Conservation (phyloP, 495 filamentous ascomycete genomes). For the Penicillium cataractarum region DNA sequence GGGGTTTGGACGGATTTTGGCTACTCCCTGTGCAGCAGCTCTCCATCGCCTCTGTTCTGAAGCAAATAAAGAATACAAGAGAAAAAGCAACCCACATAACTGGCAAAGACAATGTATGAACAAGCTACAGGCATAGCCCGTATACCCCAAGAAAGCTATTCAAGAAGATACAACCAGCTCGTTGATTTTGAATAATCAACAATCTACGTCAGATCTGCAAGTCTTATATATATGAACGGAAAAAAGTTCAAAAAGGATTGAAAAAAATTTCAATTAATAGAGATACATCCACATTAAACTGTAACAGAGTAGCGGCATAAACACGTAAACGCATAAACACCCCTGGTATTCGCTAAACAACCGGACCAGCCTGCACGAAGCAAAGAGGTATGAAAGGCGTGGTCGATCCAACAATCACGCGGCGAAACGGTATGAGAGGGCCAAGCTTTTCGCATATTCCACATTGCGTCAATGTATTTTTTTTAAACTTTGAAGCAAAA, state of each 20-base stretch:
- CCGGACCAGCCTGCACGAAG: slow-evolving; percentile 12
- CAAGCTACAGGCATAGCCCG: no score
- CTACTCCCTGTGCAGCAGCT: no score
- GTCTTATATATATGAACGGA: background rate
- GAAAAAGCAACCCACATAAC: no score
- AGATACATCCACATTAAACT: slow-evolving; percentile 21
- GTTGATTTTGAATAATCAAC: no score
- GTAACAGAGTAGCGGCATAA: slow-evolving; percentile 13
- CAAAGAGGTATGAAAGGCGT: slow-evolving; percentile 2
- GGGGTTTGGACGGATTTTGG: no score
- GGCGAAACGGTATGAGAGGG: background rate
- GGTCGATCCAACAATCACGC: background rate
- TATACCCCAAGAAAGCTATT: no score
- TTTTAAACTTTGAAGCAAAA: background rate
- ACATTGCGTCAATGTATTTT: background rate
- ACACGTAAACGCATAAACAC: slow-evolving; percentile 22
- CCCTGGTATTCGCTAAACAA: slow-evolving; percentile 25
- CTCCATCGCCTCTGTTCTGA: no score
- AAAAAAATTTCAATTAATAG: slow-evolving; percentile 15
- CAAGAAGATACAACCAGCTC: no score
- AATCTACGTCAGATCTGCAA: no score
- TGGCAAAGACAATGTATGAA: no score
- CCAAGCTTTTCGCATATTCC: background rate
- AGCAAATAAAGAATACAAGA: no score
- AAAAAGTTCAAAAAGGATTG: background rate